These are phyloP conservation scores for Acanthamoeba healyi DNA, from an alignment of 208 protist genomes.

Conservation along the genomic window DNA sequence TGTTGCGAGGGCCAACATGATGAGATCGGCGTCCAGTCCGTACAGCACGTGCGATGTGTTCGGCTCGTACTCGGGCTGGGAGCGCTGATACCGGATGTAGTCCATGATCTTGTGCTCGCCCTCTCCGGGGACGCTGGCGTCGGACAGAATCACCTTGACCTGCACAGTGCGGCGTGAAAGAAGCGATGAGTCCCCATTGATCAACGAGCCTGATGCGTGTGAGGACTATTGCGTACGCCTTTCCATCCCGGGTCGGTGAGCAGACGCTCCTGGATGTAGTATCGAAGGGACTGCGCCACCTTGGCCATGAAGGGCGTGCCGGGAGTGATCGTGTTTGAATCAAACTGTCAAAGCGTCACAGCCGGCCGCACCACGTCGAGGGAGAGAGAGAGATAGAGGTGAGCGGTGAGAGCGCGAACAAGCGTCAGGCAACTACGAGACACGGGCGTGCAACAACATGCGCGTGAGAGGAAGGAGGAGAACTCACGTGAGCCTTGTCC, in stretches of 20 bases:
- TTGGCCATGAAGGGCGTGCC: conserved; percentile 98
- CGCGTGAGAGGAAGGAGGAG: background rate
- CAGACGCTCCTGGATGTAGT: conserved; percentile 96
- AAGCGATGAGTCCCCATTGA: too few species aligned
- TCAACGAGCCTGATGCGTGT: too few species aligned
- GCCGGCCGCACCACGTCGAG: background rate
- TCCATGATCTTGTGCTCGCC: conserved; percentile 99
- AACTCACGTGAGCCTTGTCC: conserved; percentile 59
- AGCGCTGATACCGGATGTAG: conserved; percentile 97
- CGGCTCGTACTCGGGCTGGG: conserved; percentile 94
- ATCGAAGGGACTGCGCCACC: conserved; percentile 94
- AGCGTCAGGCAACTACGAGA: too few species aligned
- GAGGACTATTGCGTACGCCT: too few species aligned
- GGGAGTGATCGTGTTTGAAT: conserved; percentile 98
- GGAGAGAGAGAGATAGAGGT: background rate
- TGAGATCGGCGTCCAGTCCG: conserved; percentile 98
- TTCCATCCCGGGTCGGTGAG: conserved; percentile 94
- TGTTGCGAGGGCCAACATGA: conserved; percentile 96
- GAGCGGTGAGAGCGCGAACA: background rate
- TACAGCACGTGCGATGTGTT: conserved; percentile 98
- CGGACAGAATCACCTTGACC: conserved; percentile 96
- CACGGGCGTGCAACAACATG: too few species aligned
- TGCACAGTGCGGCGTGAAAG: too few species aligned
- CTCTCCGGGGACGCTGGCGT: conserved; percentile 95
- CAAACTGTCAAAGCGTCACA: conserved; percentile 92